Percentiles rank a stretch among this genome's conserved stretches.
Conservation (phyloP, 768 basidiomycete species). For the Mycena indigotica region DNA sequence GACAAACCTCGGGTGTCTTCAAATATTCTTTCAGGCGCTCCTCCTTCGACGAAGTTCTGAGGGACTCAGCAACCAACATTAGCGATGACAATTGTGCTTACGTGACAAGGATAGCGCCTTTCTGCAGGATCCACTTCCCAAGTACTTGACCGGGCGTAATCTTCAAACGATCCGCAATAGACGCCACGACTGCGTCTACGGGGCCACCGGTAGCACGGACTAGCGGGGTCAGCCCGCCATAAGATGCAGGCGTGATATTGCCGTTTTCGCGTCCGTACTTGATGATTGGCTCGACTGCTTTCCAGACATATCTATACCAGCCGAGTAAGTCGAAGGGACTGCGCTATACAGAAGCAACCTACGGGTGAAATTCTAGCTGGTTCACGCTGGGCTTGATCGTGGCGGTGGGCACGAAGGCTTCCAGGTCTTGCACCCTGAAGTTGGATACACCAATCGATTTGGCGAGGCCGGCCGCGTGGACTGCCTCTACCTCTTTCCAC, state of each 20-base stretch:
- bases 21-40: constrained; percentile 49
- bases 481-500: constrained; percentile 65
- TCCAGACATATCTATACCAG: constrained; percentile 47
- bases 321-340: not conserved
- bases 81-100: constrained; percentile 32
- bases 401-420: constrained; percentile 52
- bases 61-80: not conserved
- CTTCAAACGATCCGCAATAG: constrained; percentile 52
- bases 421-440: constrained; percentile 56
- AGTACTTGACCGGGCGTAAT: constrained; percentile 66
- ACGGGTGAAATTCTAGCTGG: constrained; percentile 76
- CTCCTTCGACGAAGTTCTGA: constrained; percentile 51
- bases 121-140: constrained; percentile 66
- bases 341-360: constrained; percentile 24
- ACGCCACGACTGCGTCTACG: constrained; percentile 55
- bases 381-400: constrained; percentile 66
- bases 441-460: constrained; percentile 74
- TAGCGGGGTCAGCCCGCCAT: constrained; percentile 57
- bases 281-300: constrained; percentile 56
- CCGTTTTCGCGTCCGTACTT: constrained; percentile 56
- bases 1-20: constrained; percentile 36
- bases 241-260: constrained; percentile 65
- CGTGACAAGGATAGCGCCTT: constrained; percentile 69
- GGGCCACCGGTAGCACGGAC: constrained; percentile 53
- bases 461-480: constrained; percentile 47